Conservation (phyloP, 805 yeast genomes). For the Suhomyces pyralidae region DNA sequence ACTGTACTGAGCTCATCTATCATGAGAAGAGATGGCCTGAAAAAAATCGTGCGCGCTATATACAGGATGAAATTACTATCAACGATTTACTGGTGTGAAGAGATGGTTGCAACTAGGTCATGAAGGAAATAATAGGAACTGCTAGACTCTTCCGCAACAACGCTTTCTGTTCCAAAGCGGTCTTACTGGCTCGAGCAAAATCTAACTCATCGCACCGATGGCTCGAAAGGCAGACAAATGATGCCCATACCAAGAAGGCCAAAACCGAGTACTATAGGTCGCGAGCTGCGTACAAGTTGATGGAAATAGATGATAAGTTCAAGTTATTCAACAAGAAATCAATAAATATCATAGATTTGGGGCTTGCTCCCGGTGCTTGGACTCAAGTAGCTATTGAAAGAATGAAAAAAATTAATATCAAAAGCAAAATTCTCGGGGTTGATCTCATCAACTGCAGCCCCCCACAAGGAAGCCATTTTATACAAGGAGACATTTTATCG, state of each 20-base stretch:
- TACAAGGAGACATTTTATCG: slow-evolving; percentile 41
- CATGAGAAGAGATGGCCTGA: slow-evolving; percentile 8
- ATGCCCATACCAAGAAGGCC: slow-evolving; percentile 66
- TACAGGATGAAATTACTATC: background rate
- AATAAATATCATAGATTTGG: slow-evolving; percentile 74
- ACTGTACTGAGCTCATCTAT: background rate
- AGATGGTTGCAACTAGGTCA: background rate
- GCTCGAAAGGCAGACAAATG: slow-evolving; percentile 68
- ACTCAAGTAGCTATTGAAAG: slow-evolving; percentile 25
- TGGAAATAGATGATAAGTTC: slow-evolving; percentile 68
- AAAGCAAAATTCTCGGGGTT: slow-evolving; percentile 22
- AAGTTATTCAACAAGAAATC: slow-evolving; percentile 51
- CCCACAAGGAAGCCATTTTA: slow-evolving; percentile 34
- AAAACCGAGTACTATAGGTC: slow-evolving; percentile 62
- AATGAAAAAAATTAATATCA: slow-evolving; percentile 7
- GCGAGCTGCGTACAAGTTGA: slow-evolving; percentile 86
- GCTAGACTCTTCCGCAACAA: background rate
- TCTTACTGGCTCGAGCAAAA: slow-evolving; percentile 4
- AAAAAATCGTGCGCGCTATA: slow-evolving; percentile 3
- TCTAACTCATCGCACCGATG: slow-evolving; percentile 64
- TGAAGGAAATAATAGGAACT: background rate
- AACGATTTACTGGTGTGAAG: background rate
- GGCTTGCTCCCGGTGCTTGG: slow-evolving; percentile 32
- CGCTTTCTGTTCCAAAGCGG: background rate
- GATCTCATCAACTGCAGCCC: slow-evolving; percentile 35